Base-by-base conservation (phyloP, 140 eudicot genomes). In the Stevia rebaudiana region DNA sequence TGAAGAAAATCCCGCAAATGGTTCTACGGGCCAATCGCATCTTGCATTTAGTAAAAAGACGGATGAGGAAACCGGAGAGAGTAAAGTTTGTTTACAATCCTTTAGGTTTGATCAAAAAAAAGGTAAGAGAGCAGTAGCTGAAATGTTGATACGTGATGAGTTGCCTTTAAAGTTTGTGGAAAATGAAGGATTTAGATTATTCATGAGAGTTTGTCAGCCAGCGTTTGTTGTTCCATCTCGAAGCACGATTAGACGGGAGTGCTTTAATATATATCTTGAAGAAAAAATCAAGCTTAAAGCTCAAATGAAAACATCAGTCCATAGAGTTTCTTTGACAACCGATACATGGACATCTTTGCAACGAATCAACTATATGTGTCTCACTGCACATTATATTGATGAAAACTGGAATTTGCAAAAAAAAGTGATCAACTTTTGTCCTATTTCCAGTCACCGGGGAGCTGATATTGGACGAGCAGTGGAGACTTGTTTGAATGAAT, bases 151-250 rank as follows among this genome's bases (percentile, higher is more conserved):
- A 8, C 35, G 6, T 5, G 48, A 36, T 58, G 19, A 58, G 8
- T 28, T 36, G 11, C 33, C 33, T 8, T 58, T 18, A 33, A 58
- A 58, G 48, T 58, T 58, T 58, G 30, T 58, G 8, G 33, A 28
- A 4, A 28, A 28, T 28, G 33, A 28, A 28, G 33, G 33, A 1
- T 28, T 28, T 28, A 2, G 48, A 58, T 11, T 22, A 33, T 58
- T 25, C 47, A 58, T 58, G 65, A 36, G 11, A 36, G 4, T 33
- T 13, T 58, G 63, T 58, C 48, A 58, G 24, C 65, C 65, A 2
- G 13, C n/a, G 13, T 28, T 36, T 58, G 47, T 58, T 47, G 19
- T 58, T 17, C 65, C 65, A 33, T 58, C 65, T 33, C 6, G 46
- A 16, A 33, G 47, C 36, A 36, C 28, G 10, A 37, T 58, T 0